These are phyloP conservation scores for Vicia sativa DNA, from an alignment of 306 rosid genomes.

Conservation along the genomic window DNA sequence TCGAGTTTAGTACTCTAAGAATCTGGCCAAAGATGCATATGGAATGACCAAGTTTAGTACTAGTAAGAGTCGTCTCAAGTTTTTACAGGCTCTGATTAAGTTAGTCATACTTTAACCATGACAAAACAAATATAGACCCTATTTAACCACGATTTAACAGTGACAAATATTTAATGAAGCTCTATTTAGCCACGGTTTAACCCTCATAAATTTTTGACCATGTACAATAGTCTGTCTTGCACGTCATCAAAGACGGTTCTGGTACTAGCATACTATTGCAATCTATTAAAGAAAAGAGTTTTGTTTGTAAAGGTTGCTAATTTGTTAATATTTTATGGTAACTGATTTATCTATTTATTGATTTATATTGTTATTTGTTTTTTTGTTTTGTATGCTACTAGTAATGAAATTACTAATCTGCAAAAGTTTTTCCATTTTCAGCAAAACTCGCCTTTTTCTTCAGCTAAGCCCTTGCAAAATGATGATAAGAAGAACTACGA, in stretches of 20 bases:
- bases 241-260: too few relatives aligned
- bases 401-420: conserved; percentile 22
- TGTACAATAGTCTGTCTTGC: too few relatives aligned
- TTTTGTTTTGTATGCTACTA: neutral
- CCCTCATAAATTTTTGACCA: too few relatives aligned
- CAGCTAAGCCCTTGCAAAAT: conserved; percentile 51
- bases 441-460: conserved; percentile 74
- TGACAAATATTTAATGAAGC: too few relatives aligned
- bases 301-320: conserved; percentile 13
- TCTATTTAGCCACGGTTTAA: too few relatives aligned
- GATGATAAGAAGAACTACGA: conserved; percentile 66
- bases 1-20: conserved; percentile 2
- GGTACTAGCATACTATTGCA: neutral
- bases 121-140: too few relatives aligned
- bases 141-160: too few relatives aligned
- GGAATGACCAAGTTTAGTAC: neutral
- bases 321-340: conserved; percentile 16
- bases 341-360: conserved; percentile 21
- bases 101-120: too few relatives aligned
- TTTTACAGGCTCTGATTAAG: too few relatives aligned
- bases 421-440: conserved; percentile 40
- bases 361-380: too few relatives aligned
- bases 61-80: too few relatives aligned
- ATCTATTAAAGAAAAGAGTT: conserved; percentile 1
- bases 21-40: neutral